Evolutionary conservation across 2,329 filamentous ascomycete species (phyloP).

Genomic region (Paecilomyces niveus): DNA sequence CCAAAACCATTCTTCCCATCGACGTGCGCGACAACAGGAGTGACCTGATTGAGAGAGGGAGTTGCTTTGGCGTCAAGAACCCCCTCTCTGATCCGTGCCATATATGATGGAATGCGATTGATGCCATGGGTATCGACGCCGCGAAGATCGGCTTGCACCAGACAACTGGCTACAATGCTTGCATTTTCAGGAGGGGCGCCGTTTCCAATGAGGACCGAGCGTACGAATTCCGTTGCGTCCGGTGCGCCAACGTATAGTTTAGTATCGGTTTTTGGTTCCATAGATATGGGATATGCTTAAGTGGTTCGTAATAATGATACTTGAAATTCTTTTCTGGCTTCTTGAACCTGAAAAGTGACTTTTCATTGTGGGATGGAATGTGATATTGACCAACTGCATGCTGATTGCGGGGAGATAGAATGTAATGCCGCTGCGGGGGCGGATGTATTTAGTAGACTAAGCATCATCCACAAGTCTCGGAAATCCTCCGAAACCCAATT

Average conservation of each 20-base stretch:
- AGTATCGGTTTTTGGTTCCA: slow-evolving; percentile 4
- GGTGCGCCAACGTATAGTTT: slow-evolving; percentile 6
- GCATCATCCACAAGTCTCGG: too few relatives aligned
- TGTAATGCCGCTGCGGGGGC: too few relatives aligned
- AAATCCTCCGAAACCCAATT: too few relatives aligned
- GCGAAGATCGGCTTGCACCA: slow-evolving; percentile 68
- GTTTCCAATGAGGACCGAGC: slow-evolving; percentile 31
- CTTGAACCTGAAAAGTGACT: too few relatives aligned
- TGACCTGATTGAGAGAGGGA: slow-evolving; percentile 55
- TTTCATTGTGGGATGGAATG: too few relatives aligned
- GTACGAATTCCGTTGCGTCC: slow-evolving; percentile 17
- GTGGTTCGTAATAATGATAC: not conserved
- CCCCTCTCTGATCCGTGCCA: slow-evolving; percentile 63
- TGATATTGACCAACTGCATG: too few relatives aligned
- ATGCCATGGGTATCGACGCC: slow-evolving; percentile 75
- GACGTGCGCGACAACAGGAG: slow-evolving; percentile 64
- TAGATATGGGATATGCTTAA: not conserved
- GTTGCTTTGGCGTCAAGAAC: slow-evolving; percentile 56
- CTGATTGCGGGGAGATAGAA: too few relatives aligned
- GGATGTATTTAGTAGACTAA: too few relatives aligned
- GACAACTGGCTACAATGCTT: slow-evolving; percentile 56
- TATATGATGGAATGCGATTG: slow-evolving; percentile 71
- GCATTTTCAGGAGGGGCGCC: slow-evolving; percentile 55
- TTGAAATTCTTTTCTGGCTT: not conserved
- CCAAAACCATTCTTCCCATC: slow-evolving; percentile 67